Evolutionary conservation across 106 monocot genomes (phyloP), one percentile per base, ranked within the genome.

Genomic region (Ottelia alismoides): DNA sequence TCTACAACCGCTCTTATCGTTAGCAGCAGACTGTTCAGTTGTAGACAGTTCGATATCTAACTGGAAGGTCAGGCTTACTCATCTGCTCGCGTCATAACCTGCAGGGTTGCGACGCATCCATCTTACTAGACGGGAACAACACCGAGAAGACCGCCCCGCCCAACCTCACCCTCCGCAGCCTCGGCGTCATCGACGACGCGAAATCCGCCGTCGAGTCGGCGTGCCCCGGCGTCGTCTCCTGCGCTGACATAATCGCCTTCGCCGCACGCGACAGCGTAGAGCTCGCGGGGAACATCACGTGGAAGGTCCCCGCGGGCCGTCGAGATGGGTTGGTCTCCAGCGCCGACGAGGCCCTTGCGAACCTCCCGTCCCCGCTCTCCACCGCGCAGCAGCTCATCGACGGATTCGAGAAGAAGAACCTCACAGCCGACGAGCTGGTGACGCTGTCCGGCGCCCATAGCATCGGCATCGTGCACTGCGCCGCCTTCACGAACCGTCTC

Each of bases 161-260:
- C 35, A 47, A 47, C 21, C 54, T 25, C 17, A 56, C 55, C 45
- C 65, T 65, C 2, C 27, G 55, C 4, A 47, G 65, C 20, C 47
- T 47, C 45, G 47, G 56, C 12, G 55, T 40, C 7, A 65, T 65
- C 53, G 64, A 65, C 22, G 27, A 25, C 2, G 55, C 55, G 28
- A 65, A 56, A 30, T 9, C 45, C 2, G 1, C 25, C 12, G 17
- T 57, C 14, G 66, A 66, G 22, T 25, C 20, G 0, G 6, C 29
- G 25, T 66, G 66, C 24, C 55, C 66, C 2, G 9, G 51, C 18
- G 58, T 57, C 22, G 75, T 80, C 26, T 80, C 70, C 4, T 71
- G 75, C 32, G 70, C 80, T 24, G 75, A 80, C 52, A 64, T 75
- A 52, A 25, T 80, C 30, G 67, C 75, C 2, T 67, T 80, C 22